Percentiles rank a stretch among this genome's conserved stretches.
These are phyloP conservation scores for Claviceps sorghi DNA, from an alignment of 2,329 filamentous ascomycete genomes.

Conservation along the genomic window DNA sequence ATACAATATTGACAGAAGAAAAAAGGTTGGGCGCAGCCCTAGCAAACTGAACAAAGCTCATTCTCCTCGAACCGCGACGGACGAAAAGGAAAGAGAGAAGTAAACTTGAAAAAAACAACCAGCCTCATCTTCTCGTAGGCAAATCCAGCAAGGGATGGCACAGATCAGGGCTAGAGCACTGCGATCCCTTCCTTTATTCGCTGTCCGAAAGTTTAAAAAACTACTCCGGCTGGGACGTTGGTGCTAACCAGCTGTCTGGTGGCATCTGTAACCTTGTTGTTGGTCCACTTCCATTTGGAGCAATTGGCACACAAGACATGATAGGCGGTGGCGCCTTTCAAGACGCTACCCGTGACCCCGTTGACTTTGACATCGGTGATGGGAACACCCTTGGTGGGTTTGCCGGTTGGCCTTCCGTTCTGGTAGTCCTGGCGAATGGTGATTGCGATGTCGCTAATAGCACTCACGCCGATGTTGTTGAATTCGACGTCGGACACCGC, in stretches of 20 bases:
- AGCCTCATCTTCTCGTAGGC: neutral
- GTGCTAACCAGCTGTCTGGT: neutral
- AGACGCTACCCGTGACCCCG: slow-evolving; percentile 2
- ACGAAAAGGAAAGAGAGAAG: neutral
- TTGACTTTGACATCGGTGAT: slow-evolving; percentile 33
- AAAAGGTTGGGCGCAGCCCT: neutral
- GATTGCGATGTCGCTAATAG: slow-evolving; percentile 26
- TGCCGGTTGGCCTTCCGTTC: slow-evolving; percentile 30
- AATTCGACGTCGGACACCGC: neutral
- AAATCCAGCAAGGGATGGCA: neutral
- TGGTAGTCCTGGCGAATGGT: slow-evolving; percentile 31
- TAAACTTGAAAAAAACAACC: neutral
- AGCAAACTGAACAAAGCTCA: neutral
- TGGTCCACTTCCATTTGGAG: neutral
- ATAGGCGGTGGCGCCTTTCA: neutral
- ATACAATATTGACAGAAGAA: neutral
- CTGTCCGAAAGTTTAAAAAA: slow-evolving; percentile 2
- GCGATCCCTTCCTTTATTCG: neutral
- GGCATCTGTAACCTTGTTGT: neutral
- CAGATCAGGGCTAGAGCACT: neutral
- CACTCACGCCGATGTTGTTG: slow-evolving; percentile 5
- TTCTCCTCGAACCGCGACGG: neutral
- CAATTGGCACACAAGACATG: neutral
- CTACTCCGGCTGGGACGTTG: neutral
- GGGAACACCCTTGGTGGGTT: slow-evolving; percentile 34